Percentiles rank a stretch among this genome's conserved stretches.
Conservation (phyloP, 176 grass and related monocot genomes). For the Rhynchospora pubera region DNA sequence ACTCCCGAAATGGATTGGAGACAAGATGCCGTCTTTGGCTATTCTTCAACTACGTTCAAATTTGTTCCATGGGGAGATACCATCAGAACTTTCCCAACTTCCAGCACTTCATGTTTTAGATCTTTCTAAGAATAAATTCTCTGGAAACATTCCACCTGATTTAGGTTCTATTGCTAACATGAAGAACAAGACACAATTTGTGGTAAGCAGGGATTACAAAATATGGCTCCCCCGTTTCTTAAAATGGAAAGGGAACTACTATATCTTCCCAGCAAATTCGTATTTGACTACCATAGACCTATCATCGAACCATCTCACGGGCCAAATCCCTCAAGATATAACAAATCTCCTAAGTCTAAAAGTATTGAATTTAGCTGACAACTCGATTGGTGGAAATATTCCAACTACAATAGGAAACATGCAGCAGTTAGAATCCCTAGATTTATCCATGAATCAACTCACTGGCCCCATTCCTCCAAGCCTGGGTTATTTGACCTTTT, state of each 20-base stretch:
- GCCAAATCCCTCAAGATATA: slow-evolving; percentile 18
- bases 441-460: slow-evolving; percentile 26
- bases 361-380: slow-evolving; percentile 1
- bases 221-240: background rate
- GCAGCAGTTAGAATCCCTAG: slow-evolving; percentile 12
- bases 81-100: slow-evolving; percentile 26
- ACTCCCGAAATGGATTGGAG: slow-evolving; percentile 35
- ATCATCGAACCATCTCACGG: slow-evolving; percentile 26
- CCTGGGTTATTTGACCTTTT: background rate
- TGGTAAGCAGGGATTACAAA: background rate
- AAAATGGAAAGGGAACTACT: background rate
- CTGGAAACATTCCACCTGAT: slow-evolving; percentile 15
- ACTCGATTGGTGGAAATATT: slow-evolving; percentile 23
- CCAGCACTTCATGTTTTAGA: slow-evolving; percentile 32
- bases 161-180: background rate
- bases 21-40: slow-evolving; percentile 12
- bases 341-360: slow-evolving; percentile 14
- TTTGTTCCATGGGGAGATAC: slow-evolving; percentile 27
- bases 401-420: slow-evolving; percentile 20
- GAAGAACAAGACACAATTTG: background rate
- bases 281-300: slow-evolving; percentile 13
- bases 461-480: slow-evolving; percentile 24
- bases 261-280: slow-evolving; percentile 7
- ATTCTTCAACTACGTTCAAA: slow-evolving; percentile 33
- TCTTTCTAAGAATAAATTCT: slow-evolving; percentile 25